Conservation (phyloP, 805 yeast species). For the Yarrowia sp. region DNA sequence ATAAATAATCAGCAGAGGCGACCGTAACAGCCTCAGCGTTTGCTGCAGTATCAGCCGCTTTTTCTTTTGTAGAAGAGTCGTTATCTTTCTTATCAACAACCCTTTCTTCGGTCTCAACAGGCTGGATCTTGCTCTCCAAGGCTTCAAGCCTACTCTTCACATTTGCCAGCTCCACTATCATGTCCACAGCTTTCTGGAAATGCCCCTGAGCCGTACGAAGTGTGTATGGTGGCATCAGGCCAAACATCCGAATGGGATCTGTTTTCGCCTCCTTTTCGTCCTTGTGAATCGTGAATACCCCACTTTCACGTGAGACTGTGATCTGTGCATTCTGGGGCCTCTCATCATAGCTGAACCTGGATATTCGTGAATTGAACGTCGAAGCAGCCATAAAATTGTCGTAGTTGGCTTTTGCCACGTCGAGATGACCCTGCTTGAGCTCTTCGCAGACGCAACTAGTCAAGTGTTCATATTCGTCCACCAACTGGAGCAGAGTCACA, state of each 20-base stretch:
- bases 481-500: neutral
- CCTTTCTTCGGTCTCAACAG: neutral
- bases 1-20: neutral
- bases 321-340: conserved; percentile 23
- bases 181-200: conserved; percentile 40
- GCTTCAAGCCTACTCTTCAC: neutral
- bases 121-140: neutral
- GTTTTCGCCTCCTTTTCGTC: conserved; percentile 24
- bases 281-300: neutral
- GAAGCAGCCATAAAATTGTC: conserved; percentile 16
- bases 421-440: conserved; percentile 9
- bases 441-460: neutral
- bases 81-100: neutral
- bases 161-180: conserved; percentile 26
- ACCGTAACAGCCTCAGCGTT: neutral
- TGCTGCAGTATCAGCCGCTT: neutral
- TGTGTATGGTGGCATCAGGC: conserved; percentile 46
- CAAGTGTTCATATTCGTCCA: neutral
- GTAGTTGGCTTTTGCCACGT: conserved; percentile 7
- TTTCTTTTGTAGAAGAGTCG: neutral
- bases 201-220: conserved; percentile 41
- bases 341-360: conserved; percentile 24
- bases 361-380: conserved; percentile 8
- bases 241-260: conserved; percentile 48
- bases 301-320: neutral